A percentile compares a stretch with the other conserved stretches of the same genome.
Evolutionary conservation across 345 rosid genomes (phyloP).

Genomic region (Mallotus nudiflorus): DNA sequence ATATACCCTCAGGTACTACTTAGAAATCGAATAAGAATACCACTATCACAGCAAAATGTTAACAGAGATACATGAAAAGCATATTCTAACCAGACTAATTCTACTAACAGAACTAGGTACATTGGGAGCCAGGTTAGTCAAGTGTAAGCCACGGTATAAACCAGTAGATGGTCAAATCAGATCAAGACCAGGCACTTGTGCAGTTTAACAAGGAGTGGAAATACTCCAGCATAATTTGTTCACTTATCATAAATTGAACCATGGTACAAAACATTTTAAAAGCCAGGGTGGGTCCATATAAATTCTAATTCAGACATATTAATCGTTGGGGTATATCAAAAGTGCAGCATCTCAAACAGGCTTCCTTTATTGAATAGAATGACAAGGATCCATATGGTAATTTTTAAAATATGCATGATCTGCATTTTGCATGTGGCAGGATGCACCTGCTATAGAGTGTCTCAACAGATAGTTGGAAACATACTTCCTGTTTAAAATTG

Average conservation of each 20-base stretch:
- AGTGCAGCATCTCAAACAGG: neutral
- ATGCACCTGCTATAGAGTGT: neutral
- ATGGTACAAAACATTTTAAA: neutral
- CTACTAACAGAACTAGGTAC: neutral
- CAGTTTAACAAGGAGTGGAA: neutral
- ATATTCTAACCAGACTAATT: neutral
- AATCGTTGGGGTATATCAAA: neutral
- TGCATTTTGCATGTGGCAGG: neutral
- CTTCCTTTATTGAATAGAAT: neutral
- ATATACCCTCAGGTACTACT: neutral
- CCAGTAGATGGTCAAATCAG: neutral
- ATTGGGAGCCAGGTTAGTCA: neutral
- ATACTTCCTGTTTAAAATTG: slow-evolving; percentile 59
- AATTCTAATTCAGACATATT: neutral
- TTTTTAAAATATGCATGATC: neutral
- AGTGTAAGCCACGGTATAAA: neutral
- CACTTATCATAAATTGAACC: neutral
- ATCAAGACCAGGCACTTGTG: neutral
- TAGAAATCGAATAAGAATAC: neutral
- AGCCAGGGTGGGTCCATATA: neutral
- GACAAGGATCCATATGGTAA: neutral
- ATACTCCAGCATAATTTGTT: neutral
- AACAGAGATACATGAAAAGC: neutral
- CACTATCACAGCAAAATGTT: neutral
- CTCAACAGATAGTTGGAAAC: slow-evolving; percentile 9